phyloP scores from a whole-genome alignment of 495 filamentous ascomycete species.

The Aspergillus campestris region DNA sequence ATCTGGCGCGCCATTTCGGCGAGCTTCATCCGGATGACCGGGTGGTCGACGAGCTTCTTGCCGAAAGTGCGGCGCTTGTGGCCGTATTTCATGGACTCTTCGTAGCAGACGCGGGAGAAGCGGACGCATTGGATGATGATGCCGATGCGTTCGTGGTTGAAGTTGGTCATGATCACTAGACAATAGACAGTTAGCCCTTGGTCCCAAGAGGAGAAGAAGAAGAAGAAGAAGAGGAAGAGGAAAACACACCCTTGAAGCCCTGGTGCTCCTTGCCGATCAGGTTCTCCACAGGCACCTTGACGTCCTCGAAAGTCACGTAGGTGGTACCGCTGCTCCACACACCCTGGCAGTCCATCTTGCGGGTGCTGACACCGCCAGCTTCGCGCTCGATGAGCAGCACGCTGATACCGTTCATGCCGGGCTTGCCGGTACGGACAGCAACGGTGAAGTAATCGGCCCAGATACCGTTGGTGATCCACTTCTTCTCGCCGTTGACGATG shows the following conservation, averaged over 20 bases:
- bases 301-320: constrained; percentile 96
- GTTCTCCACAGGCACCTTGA: constrained; percentile 97
- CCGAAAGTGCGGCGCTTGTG: constrained; percentile 94
- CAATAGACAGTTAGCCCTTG: constrained; percentile 6
- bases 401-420: constrained; percentile 84
- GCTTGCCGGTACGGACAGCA: constrained; percentile 78
- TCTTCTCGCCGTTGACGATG: constrained; percentile 99
- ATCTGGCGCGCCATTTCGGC: constrained; percentile 98
- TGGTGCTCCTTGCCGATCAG: constrained; percentile 95
- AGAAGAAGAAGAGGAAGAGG: background rate
- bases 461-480: constrained; percentile 98
- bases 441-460: constrained; percentile 97
- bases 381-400: constrained; percentile 83
- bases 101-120: constrained; percentile 94
- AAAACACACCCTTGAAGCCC: constrained; percentile 69
- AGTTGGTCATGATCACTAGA: constrained; percentile 98
- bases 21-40: constrained; percentile 95
- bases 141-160: constrained; percentile 98
- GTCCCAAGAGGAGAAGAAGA: background rate
- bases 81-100: constrained; percentile 91
- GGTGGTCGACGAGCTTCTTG: constrained; percentile 91
- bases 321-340: constrained; percentile 93
- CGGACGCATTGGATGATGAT: constrained; percentile 97
- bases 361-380: constrained; percentile 74
- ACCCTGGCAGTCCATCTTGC: constrained; percentile 97